phyloP scores from a whole-genome alignment of 768 basidiomycete genomes.

The Podaxis pistillaris region DNA sequence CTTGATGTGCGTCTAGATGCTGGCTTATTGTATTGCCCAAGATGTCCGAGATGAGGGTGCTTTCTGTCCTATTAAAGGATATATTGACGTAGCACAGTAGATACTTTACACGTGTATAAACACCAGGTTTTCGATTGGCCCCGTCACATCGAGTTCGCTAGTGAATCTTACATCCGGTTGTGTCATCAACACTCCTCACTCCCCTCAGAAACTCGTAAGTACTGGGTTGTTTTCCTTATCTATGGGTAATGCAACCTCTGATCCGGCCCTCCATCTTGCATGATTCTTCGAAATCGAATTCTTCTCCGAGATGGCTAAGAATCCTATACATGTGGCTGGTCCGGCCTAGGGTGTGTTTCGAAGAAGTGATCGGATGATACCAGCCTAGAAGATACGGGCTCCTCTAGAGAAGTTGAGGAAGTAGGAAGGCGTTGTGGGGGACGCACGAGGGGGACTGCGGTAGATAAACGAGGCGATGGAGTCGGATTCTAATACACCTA shows the following conservation, averaged over 20 bases:
- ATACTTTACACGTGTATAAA: too few species aligned
- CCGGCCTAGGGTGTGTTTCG: slow-evolving; percentile 81
- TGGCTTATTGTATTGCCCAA: too few species aligned
- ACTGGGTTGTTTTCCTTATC: too few species aligned
- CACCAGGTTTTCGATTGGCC: too few species aligned
- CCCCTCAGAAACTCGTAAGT: too few species aligned
- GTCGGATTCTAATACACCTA: slow-evolving; percentile 74
- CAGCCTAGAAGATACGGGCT: slow-evolving; percentile 81
- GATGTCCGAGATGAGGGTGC: too few species aligned
- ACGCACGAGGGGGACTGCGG: slow-evolving; percentile 82
- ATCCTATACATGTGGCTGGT: slow-evolving; percentile 90
- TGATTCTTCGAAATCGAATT: slow-evolving; percentile 89
- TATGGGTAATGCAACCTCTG: slow-evolving; percentile 29
- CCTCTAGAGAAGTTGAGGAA: slow-evolving; percentile 61
- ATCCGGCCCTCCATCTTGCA: slow-evolving; percentile 75
- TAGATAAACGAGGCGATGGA: slow-evolving; percentile 94
- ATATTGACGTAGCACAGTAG: too few species aligned
- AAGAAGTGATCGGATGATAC: slow-evolving; percentile 94
- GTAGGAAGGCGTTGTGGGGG: slow-evolving; percentile 68
- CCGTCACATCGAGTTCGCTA: too few species aligned
- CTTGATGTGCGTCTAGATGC: too few species aligned
- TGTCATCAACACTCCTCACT: too few species aligned
- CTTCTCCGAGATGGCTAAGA: slow-evolving; percentile 94
- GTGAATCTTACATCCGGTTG: too few species aligned
- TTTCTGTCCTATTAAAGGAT: too few species aligned